Conservation (phyloP, 768 basidiomycete genomes). For the Kwoniella europaea region DNA sequence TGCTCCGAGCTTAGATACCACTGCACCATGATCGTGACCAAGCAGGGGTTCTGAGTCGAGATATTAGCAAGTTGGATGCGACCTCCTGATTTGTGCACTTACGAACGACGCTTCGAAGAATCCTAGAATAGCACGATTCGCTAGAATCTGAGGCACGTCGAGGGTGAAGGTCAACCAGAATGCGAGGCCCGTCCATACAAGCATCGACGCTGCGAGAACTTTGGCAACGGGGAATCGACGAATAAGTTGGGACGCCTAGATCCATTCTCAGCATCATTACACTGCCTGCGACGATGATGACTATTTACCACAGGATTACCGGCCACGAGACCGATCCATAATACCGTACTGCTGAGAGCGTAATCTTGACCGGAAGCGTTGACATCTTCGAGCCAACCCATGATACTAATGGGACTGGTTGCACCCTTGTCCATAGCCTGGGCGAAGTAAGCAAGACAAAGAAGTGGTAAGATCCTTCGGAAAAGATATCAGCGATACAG, state of each 20-base stretch:
- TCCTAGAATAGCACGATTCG: constrained; percentile 37
- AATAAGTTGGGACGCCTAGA: constrained; percentile 33
- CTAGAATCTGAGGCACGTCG: constrained; percentile 30
- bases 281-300: not conserved
- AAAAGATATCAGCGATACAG: not conserved
- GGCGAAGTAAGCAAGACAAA: constrained; percentile 33
- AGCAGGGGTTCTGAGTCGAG: constrained; percentile 14
- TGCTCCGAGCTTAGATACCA: constrained; percentile 25
- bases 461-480: constrained; percentile 27
- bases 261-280: constrained; percentile 1
- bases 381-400: constrained; percentile 33
- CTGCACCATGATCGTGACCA: constrained; percentile 26
- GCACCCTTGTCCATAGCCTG: constrained; percentile 47
- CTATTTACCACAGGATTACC: constrained; percentile 41
- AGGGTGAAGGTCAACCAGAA: constrained; percentile 36
- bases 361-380: constrained; percentile 44
- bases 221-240: constrained; percentile 42
- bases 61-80: not conserved
- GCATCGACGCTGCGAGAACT: constrained; percentile 37
- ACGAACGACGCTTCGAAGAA: constrained; percentile 39
- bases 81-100: not conserved
- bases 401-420: constrained; percentile 28
- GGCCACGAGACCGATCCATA: constrained; percentile 45
- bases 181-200: constrained; percentile 37
- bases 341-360: constrained; percentile 37